A percentile compares a stretch with the other conserved stretches of the same genome.
phyloP scores from a whole-genome alignment of 2,329 filamentous ascomycete species.

The Herpotrichia juniperi region DNA sequence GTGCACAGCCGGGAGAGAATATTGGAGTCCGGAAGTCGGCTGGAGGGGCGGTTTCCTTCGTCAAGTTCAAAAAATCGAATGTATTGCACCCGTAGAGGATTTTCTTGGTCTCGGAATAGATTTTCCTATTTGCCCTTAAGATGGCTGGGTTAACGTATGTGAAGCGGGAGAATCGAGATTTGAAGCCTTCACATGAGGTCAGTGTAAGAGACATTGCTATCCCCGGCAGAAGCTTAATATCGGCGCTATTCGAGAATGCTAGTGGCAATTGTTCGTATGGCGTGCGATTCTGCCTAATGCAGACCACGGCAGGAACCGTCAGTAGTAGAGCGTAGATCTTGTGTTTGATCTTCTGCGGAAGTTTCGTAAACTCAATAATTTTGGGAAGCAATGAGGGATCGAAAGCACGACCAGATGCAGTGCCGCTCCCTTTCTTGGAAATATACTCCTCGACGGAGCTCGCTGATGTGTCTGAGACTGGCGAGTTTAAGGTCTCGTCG shows the following conservation, averaged over 20 bases:
- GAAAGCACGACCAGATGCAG: no score
- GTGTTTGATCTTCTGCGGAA: conserved; percentile 27
- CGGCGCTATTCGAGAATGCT: conserved; percentile 23
- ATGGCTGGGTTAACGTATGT: conserved; percentile 29
- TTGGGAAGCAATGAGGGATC: neutral
- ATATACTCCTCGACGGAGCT: no score
- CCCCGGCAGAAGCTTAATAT: conserved; percentile 27
- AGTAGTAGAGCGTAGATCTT: conserved; percentile 29
- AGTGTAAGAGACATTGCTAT: conserved; percentile 28
- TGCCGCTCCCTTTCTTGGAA: no score
- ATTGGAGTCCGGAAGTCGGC: conserved; percentile 28
- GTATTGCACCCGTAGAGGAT: conserved; percentile 49
- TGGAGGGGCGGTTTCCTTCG: conserved; percentile 21
- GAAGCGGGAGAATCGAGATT: conserved; percentile 22
- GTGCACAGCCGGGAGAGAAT: conserved; percentile 24
- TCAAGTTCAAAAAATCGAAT: conserved; percentile 38
- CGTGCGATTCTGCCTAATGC: conserved; percentile 33
- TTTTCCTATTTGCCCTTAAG: conserved; percentile 42
- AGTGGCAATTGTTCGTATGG: conserved; percentile 16
- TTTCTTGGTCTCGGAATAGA: conserved; percentile 48
- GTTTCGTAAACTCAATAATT: conserved; percentile 19
- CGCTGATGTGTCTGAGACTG: no score
- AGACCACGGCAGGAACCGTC: conserved; percentile 28
- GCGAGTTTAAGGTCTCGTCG: no score
- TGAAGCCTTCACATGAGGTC: conserved; percentile 17